Percentiles rank a stretch among this genome's conserved stretches.
Evolutionary conservation across 1,284 basidiomycete genomes (phyloP).

Genomic region (Cystobasidiaceae sp.): DNA sequence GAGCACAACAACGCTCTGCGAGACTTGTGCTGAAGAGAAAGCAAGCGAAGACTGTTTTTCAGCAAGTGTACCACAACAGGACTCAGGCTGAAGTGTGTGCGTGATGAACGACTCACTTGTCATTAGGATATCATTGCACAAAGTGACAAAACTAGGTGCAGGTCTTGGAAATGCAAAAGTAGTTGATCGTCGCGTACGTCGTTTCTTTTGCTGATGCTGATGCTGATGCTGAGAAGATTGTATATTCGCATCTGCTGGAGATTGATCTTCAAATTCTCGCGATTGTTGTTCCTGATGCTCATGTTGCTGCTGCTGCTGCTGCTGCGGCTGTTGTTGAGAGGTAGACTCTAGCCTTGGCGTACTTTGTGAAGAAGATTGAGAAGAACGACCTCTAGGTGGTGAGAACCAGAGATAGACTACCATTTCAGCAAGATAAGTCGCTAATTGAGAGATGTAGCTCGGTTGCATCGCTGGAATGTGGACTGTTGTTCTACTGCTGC

Average conservation of each 20-base stretch:
- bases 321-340: no score
- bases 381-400: conserved; percentile 43
- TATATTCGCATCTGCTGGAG: no score
- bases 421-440: conserved; percentile 60
- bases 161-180: conserved; percentile 32
- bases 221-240: conserved; percentile 23
- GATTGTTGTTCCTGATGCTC: no score
- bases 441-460: conserved; percentile 22
- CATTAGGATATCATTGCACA: conserved; percentile 38
- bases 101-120: no score
- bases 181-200: no score
- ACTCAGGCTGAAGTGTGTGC: no score
- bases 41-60: no score
- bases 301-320: no score
- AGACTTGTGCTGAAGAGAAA: conserved; percentile 81
- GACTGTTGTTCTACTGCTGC: background rate
- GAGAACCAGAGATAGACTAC: conserved; percentile 83
- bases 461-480: background rate
- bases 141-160: conserved; percentile 40
- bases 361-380: no score
- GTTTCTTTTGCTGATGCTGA: conserved; percentile 26
- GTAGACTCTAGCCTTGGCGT: no score
- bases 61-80: conserved; percentile 61
- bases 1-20: conserved; percentile 79
- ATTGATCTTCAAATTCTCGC: no score